Base-by-base conservation (phyloP, 164 flowering plant genomes). In the Sedum album region DNA sequence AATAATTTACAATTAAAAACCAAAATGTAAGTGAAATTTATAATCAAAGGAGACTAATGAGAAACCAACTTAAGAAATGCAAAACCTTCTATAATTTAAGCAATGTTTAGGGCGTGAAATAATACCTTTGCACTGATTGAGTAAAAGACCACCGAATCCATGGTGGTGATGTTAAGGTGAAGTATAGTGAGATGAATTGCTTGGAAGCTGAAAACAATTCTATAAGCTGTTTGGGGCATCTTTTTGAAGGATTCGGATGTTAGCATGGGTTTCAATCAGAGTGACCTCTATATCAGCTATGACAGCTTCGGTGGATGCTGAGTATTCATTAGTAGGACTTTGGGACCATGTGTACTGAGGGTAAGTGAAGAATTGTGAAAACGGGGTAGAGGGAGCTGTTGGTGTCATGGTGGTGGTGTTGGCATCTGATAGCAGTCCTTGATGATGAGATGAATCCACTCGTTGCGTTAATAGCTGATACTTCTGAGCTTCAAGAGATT, bases 51-150 rank as follows among this genome's bases (percentile, higher is more conserved):
- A n/a, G n/a, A n/a, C n/a, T n/a, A n/a, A n/a, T n/a, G n/a, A n/a
- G n/a, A n/a, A 18, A 49, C 7, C 3, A 11, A 49, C 55, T n/a
- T 18, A 49, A 18, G 25, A 5, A 49, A 49, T 49, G 55, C 55
- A 49, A 49, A 18, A 2, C 2, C 20, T 49, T 49, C 55, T 18
- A 49, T 23, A 49, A 3, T 18, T 49, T 6, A 3, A 18, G 23
- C 5, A 3, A 21, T 21, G 20, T 49, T 3, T 18, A 18, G 6
- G 6, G 4, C 8, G 23, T 5, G 23, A 49, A 49, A 21, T 4
- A n/a, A 25, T 82, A 93, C 98, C 98, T 93, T 93, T 68, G 78
- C 85, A 78, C 92, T 90, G 64, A 93, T 76, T 26, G 97, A 87
- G 80, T 90, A 93, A 70, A 89, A 83, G 42, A 84, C 92, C 36